phyloP scores from a whole-genome alignment of 805 yeast genomes.

The Myxozyma neotropica region DNA sequence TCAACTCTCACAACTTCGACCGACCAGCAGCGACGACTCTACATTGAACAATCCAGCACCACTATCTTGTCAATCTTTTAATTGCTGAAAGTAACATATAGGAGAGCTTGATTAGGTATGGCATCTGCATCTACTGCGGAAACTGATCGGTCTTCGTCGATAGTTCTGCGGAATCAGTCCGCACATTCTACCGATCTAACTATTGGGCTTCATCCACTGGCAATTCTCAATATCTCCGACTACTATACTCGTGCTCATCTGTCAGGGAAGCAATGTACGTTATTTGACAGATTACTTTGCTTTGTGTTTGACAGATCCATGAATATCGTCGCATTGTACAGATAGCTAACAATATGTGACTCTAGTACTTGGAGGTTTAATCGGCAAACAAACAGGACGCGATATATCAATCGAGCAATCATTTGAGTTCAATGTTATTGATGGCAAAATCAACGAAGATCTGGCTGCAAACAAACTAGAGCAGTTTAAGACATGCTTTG shows the following conservation, averaged over 20 bases:
- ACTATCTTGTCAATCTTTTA: background rate
- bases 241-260: constrained; percentile 38
- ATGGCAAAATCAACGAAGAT: constrained; percentile 36
- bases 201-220: constrained; percentile 42
- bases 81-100: background rate
- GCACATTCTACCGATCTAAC: constrained; percentile 24
- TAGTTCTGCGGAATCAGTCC: constrained; percentile 12
- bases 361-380: constrained; percentile 41
- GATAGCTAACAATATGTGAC: background rate
- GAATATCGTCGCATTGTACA: background rate
- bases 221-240: constrained; percentile 44
- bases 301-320: background rate
- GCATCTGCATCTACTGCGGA: background rate
- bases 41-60: background rate
- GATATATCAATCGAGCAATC: constrained; percentile 41
- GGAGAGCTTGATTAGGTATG: background rate
- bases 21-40: no score
- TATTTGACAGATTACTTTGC: background rate
- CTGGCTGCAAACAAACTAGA: constrained; percentile 35
- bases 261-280: constrained; percentile 32
- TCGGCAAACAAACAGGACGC: constrained; percentile 40
- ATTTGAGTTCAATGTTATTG: constrained; percentile 37
- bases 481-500: constrained; percentile 40
- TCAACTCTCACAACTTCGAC: background rate
- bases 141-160: constrained; percentile 2